Evolutionary conservation across 1,284 basidiomycete species (phyloP), one percentile per base, ranked within the genome.

Genomic region (Austroboletus novae-zelandiae): DNA sequence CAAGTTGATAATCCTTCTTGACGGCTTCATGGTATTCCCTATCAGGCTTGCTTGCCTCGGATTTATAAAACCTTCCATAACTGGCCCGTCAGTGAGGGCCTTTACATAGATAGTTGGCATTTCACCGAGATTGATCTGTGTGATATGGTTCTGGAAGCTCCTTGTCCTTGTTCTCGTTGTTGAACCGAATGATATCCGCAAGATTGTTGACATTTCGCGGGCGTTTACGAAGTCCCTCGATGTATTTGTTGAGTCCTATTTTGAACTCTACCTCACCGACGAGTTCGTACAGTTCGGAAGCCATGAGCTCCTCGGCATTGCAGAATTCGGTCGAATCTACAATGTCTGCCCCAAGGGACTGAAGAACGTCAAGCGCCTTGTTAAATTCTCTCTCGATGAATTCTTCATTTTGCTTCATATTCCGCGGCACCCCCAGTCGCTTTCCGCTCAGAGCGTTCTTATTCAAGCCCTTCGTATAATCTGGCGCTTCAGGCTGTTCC

Each of bases 131-230:
- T 53, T 77, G 76, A 39, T 69, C 65, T 0, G 65, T 68, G 50
- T 73, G 67, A 53, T 70, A 73, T 6, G 75, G 72, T 8, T 65
- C 62, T 5, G 68, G 63, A 29, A 74, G 66, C 58, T 77, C 76
- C 41, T 71, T 59, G 27, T 68, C 63, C 15, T 71, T 70, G 48
- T 78, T 67, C 9, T 67, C 69, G 14, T 61, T 61, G 50, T 78
- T 75, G 61, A 76, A 78, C 9, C 62, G 59, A 51, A 78, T 76
- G 30, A 78, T 39, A 55, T 75, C 73, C 1, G 67, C 69, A 9
- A 78, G 62, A 31, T 71, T 57, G 20, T 71, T 65, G 13, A 76
- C 47, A 15, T 70, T 66, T 13, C 68, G 55, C 11, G 59, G 61
- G 32, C 47, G 51, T 32, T 61, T 46, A 20, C 52, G 50, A 45